Base-by-base conservation (phyloP, 202 grass and related monocot species). In the Miscanthus sacchariflorus region DNA sequence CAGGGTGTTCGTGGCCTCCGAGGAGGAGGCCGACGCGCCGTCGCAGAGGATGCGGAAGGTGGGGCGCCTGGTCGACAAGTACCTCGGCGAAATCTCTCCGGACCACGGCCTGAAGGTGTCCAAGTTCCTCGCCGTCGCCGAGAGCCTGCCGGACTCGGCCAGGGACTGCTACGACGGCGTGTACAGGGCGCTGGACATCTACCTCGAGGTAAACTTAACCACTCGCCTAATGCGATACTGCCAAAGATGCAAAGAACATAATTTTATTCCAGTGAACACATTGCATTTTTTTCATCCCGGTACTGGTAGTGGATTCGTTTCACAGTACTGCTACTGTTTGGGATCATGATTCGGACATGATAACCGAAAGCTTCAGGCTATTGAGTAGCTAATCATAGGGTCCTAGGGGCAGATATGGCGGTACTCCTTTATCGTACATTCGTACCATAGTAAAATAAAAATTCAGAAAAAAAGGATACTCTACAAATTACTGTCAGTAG, bases 101-200 rank as follows among this genome's bases (percentile, higher is more conserved):
- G 97, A 96, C 81, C 93, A 95, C 12, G 88, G 79, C 1, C 83
- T 99, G 52, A 92, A 89, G 81, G 91, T 95, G 24, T 83, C 89
- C 17, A 92, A 93, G 90, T 96, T 99, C 77, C 91, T 99, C 59
- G 89, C 87, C 59, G 77, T 99, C 42, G 91, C 97, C 36, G 90
- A 92, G 80, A 93, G 94, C 91, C 75, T 99, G 21, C 97, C 97
- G 14, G 94, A 99, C 91, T 82, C 85, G 4, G 97, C 97, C 11
- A 85, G 97, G 90, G 97, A 96, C 7, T 96, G 94, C 86, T 93
- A 88, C 17, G 97, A 99, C 88, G 94, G 93, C 9, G 94, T 99
- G 15, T 99, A 93, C 83, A 93, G 94, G 45, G 94, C 97, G 14
- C 74, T 99, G 9, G 94, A 99, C 81, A 99, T 99, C 86, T 99